These are phyloP conservation scores for Davidsoniella eucalypti DNA, from an alignment of 2,329 filamentous ascomycete genomes.

Conservation along the genomic window DNA sequence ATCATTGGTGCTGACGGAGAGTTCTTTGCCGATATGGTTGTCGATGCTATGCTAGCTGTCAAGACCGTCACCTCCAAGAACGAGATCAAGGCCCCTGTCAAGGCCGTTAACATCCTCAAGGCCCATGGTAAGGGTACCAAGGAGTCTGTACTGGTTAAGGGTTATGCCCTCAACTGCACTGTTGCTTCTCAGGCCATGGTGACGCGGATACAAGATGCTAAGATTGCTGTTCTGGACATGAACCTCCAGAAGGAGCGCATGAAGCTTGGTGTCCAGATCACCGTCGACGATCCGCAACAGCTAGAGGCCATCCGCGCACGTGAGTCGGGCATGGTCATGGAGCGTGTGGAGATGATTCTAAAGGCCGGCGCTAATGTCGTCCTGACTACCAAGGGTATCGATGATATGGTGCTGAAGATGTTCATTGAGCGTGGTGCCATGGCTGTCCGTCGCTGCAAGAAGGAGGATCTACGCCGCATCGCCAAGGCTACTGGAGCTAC, in stretches of 20 bases:
- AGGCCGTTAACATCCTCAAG: constrained; percentile 97
- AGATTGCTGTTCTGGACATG: constrained; percentile 94
- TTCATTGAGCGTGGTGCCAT: constrained; percentile 93
- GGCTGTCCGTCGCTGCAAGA: constrained; percentile 92
- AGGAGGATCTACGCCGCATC: constrained; percentile 91
- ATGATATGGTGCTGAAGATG: constrained; percentile 84
- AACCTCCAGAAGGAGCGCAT: constrained; percentile 98
- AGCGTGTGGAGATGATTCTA: constrained; percentile 91
- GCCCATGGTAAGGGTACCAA: constrained; percentile 84
- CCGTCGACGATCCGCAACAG: constrained; percentile 91
- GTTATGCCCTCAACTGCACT: constrained; percentile 96
- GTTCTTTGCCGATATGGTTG: constrained; percentile 94
- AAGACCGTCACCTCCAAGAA: constrained; percentile 81
- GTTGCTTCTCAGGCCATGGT: constrained; percentile 97
- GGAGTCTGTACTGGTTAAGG: constrained; percentile 84
- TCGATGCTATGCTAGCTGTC: constrained; percentile 89
- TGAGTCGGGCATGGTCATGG: constrained; percentile 82
- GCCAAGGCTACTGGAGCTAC: constrained; percentile 92
- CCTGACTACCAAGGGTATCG: constrained; percentile 94
- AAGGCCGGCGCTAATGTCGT: constrained; percentile 95
- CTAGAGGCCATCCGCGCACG: constrained; percentile 91
- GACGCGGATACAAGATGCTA: constrained; percentile 79
- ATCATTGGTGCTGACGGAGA: constrained; percentile 92
- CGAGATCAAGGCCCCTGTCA: constrained; percentile 93
- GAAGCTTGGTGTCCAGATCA: constrained; percentile 98